Percentiles rank a stretch among this genome's conserved stretches.
These are phyloP conservation scores for Nicotiana noctiflora DNA, from an alignment of 257 asterid species.

Conservation along the genomic window DNA sequence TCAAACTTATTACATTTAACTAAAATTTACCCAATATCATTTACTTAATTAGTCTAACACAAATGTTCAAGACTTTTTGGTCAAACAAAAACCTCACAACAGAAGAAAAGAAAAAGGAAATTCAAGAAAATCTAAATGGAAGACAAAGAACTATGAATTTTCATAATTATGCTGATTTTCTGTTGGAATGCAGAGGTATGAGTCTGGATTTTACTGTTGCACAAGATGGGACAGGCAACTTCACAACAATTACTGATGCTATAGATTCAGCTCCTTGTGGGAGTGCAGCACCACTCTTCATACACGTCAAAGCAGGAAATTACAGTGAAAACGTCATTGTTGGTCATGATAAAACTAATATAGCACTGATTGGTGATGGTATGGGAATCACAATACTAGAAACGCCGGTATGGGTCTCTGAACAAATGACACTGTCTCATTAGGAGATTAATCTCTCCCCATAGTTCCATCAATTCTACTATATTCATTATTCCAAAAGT, in stretches of 20 bases:
- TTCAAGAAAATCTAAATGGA: not conserved
- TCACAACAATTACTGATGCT: not conserved
- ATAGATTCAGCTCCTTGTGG: not conserved
- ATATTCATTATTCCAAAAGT: no score
- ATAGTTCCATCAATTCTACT: not conserved
- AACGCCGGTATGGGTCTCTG: no score
- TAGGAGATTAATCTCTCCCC: not conserved
- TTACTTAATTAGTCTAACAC: no score
- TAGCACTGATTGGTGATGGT: slow-evolving; percentile 1
- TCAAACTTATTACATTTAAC: no score
- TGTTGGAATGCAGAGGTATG: not conserved
- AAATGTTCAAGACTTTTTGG: no score
- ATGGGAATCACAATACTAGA: not conserved
- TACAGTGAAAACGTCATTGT: not conserved
- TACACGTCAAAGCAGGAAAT: not conserved
- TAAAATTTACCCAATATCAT: no score
- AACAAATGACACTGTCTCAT: not conserved
- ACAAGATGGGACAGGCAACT: not conserved
- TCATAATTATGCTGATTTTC: not conserved
- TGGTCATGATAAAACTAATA: not conserved
- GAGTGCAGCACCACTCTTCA: not conserved
- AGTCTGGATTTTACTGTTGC: not conserved
- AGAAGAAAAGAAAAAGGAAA: no score
- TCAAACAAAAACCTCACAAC: no score
- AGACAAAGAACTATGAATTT: not conserved